A percentile compares a stretch with the other conserved stretches of the same genome.
Evolutionary conservation across 83 land plant genomes (phyloP).

Genomic region (Larix sibirica): DNA sequence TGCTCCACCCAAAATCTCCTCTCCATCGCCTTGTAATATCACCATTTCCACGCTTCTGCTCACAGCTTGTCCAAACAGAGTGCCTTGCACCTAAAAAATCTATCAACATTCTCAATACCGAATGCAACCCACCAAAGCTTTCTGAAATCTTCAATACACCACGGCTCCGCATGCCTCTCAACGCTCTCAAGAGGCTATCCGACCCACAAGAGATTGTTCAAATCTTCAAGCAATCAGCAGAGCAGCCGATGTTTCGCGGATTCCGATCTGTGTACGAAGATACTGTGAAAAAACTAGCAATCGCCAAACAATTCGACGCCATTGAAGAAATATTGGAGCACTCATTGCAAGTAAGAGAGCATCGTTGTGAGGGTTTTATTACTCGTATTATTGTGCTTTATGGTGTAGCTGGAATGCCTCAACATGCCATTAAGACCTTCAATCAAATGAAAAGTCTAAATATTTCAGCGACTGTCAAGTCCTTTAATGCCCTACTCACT

Average conservation of each 20-base stretch:
- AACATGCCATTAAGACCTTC: too few species aligned
- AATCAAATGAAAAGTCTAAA: too few species aligned
- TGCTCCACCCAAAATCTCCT: too few species aligned
- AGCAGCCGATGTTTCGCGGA: slow-evolving; percentile 21
- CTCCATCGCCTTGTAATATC: too few species aligned
- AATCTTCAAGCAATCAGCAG: slow-evolving; percentile 16
- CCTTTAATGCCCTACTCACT: slow-evolving; percentile 16
- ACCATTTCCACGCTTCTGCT: too few species aligned
- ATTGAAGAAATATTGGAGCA: slow-evolving; percentile 31
- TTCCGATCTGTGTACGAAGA: slow-evolving; percentile 19
- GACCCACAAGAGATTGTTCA: slow-evolving; percentile 19
- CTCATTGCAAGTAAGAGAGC: slow-evolving; percentile 19
- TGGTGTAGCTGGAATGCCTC: too few species aligned
- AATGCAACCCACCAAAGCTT: not conserved
- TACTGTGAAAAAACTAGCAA: slow-evolving; percentile 30
- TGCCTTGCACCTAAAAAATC: not conserved
- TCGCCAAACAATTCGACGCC: slow-evolving; percentile 5
- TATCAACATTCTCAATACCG: slow-evolving; percentile 20
- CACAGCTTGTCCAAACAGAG: too few species aligned
- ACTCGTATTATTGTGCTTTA: too few species aligned
- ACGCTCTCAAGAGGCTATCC: not conserved
- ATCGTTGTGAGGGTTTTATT: too few species aligned
- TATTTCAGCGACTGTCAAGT: slow-evolving; percentile 3
- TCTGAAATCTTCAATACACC: too few species aligned
- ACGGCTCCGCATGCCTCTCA: too few species aligned